Evolutionary conservation across 1,139 yeast species (phyloP).

Genomic region (Groenewaldozyma auringiensis): DNA sequence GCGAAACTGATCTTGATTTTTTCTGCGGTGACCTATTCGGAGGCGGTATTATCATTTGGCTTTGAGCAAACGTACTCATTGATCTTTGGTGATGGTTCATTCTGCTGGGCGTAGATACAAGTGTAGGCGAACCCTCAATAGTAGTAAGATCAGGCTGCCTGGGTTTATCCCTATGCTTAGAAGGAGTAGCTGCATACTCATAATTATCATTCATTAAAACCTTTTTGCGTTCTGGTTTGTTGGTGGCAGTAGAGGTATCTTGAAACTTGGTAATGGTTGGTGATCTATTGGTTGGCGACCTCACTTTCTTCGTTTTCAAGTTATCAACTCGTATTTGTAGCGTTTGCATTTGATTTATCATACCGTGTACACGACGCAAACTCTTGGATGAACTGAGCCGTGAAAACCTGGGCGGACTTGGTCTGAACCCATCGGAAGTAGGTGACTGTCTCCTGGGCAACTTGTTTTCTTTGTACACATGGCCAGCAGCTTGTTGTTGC

Average conservation of each 20-base stretch:
- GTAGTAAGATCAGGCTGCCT: slow-evolving; percentile 10
- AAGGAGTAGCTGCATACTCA: neutral
- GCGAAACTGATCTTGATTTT: neutral
- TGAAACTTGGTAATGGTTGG: slow-evolving; percentile 7
- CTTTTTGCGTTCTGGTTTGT: neutral
- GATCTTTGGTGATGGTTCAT: slow-evolving; percentile 1
- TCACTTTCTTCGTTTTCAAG: slow-evolving; percentile 24
- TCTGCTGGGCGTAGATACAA: neutral
- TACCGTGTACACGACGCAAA: slow-evolving; percentile 29
- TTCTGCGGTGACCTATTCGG: neutral
- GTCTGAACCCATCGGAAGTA: neutral
- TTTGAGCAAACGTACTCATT: slow-evolving; percentile 1
- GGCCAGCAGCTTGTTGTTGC: too few species aligned
- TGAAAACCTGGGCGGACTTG: slow-evolving; percentile 10
- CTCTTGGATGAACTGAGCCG: slow-evolving; percentile 26
- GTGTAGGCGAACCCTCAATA: neutral
- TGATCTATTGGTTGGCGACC: slow-evolving; percentile 17
- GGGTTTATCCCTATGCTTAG: neutral
- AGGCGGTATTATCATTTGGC: neutral
- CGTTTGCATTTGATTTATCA: slow-evolving; percentile 27
- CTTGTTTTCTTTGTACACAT: slow-evolving; percentile 9
- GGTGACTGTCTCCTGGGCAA: neutral
- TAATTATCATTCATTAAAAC: neutral
- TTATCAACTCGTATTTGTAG: slow-evolving; percentile 28
- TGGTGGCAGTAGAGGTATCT: too few species aligned